Conservation (phyloP, 805 yeast species). For the Candida nonsorbophila region DNA sequence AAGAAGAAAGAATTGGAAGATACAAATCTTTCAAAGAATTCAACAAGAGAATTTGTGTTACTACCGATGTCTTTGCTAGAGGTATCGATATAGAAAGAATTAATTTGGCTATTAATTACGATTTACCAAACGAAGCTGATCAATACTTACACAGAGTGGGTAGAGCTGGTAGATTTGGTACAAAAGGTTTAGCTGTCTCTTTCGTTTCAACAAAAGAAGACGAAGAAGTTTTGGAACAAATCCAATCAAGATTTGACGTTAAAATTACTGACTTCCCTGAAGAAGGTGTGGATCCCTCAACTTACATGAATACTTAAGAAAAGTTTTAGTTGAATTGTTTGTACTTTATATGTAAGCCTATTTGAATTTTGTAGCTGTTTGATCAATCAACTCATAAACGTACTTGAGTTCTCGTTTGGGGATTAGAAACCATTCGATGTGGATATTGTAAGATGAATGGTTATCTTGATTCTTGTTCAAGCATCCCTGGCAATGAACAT, state of each 20-base stretch:
- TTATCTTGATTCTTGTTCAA: constrained; percentile 1
- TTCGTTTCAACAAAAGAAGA: constrained; percentile 84
- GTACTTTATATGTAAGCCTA: too few species aligned
- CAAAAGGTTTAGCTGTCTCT: constrained; percentile 95
- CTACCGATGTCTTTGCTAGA: constrained; percentile 98
- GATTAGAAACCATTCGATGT: constrained; percentile 54
- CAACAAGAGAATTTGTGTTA: constrained; percentile 97
- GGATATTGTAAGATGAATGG: constrained; percentile 24
- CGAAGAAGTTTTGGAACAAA: constrained; percentile 82
- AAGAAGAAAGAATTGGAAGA: constrained; percentile 96
- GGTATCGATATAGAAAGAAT: constrained; percentile 99
- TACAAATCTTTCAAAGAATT: constrained; percentile 96
- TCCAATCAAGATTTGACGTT: constrained; percentile 96
- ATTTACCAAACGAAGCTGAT: constrained; percentile 93
- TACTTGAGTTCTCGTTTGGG: constrained; percentile 34
- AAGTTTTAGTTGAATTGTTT: background rate
- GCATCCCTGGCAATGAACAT: constrained; percentile 46
- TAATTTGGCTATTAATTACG: constrained; percentile 96
- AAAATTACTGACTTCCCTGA: constrained; percentile 93
- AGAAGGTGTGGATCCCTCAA: constrained; percentile 95
- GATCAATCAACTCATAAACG: constrained; percentile 31
- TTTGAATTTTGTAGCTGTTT: too few species aligned
- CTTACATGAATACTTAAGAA: constrained; percentile 87
- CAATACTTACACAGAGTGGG: constrained; percentile 99
- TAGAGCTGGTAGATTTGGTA: constrained; percentile 99